Evolutionary conservation across 2,329 filamentous ascomycete genomes (phyloP), one percentile per base, ranked within the genome.

Genomic region (Achaetomium macrosporum): DNA sequence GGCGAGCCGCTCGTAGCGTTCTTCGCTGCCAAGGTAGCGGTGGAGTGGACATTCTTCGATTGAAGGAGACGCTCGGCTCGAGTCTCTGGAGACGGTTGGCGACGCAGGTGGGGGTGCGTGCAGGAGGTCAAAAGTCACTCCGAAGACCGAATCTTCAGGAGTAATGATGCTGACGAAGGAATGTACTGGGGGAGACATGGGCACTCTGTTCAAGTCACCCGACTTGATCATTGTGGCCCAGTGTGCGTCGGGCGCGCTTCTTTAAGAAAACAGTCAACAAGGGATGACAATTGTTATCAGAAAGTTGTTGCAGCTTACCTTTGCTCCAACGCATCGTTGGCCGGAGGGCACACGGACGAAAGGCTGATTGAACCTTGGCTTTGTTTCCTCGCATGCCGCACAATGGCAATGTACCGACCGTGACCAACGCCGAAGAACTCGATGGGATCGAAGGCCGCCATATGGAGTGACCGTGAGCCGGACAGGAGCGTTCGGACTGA

Each of bases 381-480:
- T 11, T n/a, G 19, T n/a, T 37, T 16, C 40, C 43, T 40, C 20
- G 48, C 11, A 16, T 45, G 43, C 6, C 13, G 39, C 15, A 16
- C 10, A 33, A 45, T 25, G 42, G 20, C 13, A 16, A 33, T 40
- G 29, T 51, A 41, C 33, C 45, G 54, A 47, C 16, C 16, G 19
- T 42, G 20, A 6, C 44, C 48, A 8, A 54, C 43, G n/a, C 51
- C 51, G n/a, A 37, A 43, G 40, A 43, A 52, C 45, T 54, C 55
- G 39, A 51, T 49, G 12, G 41, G 41, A 17, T 49, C 36, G 33
- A 52, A 50, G 10, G 41, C 35, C 7, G 48, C 55, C 55, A 57
- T 57, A 6, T 25, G 25, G 25, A 25, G 25, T 25, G 7, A 25
- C 7, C 25, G 7, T 25, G 25, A 7, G 7, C 4, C 25, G 7